Base-by-base conservation (phyloP, 768 basidiomycete genomes). In the Kwoniella botswanensis region DNA sequence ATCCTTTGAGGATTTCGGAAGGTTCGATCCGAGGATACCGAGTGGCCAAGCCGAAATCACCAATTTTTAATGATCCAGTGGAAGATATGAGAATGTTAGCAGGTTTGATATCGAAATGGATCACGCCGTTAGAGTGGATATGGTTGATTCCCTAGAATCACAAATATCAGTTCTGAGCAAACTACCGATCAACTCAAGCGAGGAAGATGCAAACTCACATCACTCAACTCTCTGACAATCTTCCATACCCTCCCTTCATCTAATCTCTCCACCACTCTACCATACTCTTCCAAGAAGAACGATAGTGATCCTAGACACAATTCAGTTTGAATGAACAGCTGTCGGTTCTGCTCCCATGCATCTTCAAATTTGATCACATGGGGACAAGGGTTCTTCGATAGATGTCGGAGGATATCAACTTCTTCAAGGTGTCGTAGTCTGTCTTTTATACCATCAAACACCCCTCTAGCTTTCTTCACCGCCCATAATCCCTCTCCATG, bases 201-300 rank as follows among this genome's bases (percentile, higher is more conserved):
- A 26, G 22, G 53, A 55, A 11, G 13, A 29, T 3, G n/a, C 6
- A 29, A 21, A 87, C 91, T 86, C 86, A 94, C 93, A 81, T 91
- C 90, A 82, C 91, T 91, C 71, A 98, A 86, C 84, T 98, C 96
- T 57, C 90, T 90, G 73, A 96, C 86, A 78, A 98, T 91, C 87
- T 98, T 98, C 97, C 97, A 99, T 63, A 98, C 92, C 72, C 93
- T 88, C 22, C 90, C 91, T 84, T 99, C 96, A 79, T 97, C 94
- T 67, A 98, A 87, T 4, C 81, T 57, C 72, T 93, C 92, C 84
- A 92, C 92, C 35, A 82, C 79, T 52, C 86, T 86, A 9, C 96
- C 94, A 83, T 94, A 96, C 85, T 93, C 92, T 88, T 92, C 92
- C 74, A 98, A 86, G 86, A 98, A 97, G 79, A 89, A 90, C 3